These are phyloP conservation scores for Calonectria fujianensis DNA, from an alignment of 2,329 filamentous ascomycete genomes.

Conservation along the genomic window DNA sequence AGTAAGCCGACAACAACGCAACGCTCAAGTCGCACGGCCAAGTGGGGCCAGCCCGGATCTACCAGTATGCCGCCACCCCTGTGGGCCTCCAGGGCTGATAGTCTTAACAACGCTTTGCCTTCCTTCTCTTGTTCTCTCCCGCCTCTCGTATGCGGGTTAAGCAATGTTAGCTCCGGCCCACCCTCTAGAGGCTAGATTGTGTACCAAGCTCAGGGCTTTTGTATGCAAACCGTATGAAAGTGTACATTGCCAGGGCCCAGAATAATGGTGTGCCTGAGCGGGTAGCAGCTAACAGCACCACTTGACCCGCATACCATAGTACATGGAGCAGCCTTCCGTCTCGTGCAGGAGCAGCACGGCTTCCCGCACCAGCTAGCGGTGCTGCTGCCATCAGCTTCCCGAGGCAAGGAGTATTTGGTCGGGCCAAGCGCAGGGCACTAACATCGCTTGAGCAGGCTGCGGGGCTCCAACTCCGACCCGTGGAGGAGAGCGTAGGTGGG, in stretches of 20 bases:
- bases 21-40: constrained; percentile 36
- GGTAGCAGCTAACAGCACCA: no score
- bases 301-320: background rate
- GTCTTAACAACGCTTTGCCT: background rate
- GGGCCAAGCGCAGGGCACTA: background rate
- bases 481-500: constrained; percentile 21
- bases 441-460: constrained; percentile 18
- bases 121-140: constrained; percentile 27
- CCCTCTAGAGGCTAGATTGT: no score
- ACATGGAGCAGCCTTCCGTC: background rate
- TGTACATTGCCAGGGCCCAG: no score
- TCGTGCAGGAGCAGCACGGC: background rate
- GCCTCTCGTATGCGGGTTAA: no score
- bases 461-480: background rate
- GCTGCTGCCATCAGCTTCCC: background rate
- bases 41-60: constrained; percentile 34
- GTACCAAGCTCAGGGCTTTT: no score
- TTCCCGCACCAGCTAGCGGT: background rate
- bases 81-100: constrained; percentile 34
- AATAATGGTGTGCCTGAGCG: no score
- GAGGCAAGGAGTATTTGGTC: constrained; percentile 7
- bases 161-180: no score
- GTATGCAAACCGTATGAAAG: no score
- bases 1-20: constrained; percentile 26
- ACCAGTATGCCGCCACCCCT: background rate